These are phyloP conservation scores for Margaritispora aquatica DNA, from an alignment of 495 filamentous ascomycete species.

Conservation along the genomic window DNA sequence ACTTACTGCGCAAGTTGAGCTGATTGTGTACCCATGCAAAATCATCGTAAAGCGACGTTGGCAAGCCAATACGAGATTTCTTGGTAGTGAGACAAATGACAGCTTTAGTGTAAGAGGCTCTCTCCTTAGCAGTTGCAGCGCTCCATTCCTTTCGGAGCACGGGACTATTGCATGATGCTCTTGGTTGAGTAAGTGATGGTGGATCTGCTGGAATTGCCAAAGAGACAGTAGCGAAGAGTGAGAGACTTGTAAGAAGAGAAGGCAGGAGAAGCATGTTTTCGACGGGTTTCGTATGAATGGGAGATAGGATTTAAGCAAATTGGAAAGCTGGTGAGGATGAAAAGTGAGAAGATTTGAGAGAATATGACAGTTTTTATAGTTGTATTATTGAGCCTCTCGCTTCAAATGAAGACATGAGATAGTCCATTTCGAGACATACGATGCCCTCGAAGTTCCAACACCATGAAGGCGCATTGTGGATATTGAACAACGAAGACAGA, in stretches of 20 bases:
- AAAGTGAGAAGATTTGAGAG: not conserved
- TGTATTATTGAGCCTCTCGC: too few relatives aligned
- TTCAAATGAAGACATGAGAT: too few relatives aligned
- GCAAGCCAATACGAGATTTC: not conserved
- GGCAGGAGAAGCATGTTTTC: not conserved
- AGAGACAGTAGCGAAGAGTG: not conserved
- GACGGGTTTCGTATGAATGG: not conserved
- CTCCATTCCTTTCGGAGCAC: conserved; percentile 10
- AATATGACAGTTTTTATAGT: not conserved
- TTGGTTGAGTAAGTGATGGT: not conserved
- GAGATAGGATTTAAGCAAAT: not conserved
- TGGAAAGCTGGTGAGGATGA: not conserved
- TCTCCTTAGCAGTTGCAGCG: not conserved
- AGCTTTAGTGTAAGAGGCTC: conserved; percentile 1
- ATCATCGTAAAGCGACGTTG: conserved; percentile 8
- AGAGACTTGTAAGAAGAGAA: not conserved
- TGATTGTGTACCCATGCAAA: conserved; percentile 9
- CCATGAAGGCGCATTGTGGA: not conserved
- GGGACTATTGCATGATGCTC: conserved; percentile 1
- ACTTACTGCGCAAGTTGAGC: not conserved
- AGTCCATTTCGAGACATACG: not conserved
- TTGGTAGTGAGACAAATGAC: conserved; percentile 10
- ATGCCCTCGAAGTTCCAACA: not conserved
- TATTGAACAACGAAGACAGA: not conserved
- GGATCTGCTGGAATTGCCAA: not conserved